These are phyloP conservation scores for Bruguiera hainesii DNA, from an alignment of 441 rosid genomes.

Conservation along the genomic window DNA sequence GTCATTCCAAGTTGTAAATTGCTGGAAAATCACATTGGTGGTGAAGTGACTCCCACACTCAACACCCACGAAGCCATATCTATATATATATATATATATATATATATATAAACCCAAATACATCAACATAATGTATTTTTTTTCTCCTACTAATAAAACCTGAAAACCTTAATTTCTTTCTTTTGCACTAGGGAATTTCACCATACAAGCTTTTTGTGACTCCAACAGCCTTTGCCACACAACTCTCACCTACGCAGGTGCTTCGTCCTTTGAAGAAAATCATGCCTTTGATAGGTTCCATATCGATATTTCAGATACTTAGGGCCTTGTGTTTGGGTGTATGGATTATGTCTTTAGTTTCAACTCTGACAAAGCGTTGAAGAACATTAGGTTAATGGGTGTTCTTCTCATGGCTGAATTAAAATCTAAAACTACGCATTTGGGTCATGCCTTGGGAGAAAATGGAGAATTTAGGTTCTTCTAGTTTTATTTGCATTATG, in stretches of 20 bases:
- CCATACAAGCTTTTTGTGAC: constrained; percentile 79
- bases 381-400: constrained; percentile 68
- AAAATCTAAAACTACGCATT: constrained; percentile 9
- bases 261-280: constrained; percentile 74
- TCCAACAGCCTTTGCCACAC: constrained; percentile 69
- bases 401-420: constrained; percentile 69
- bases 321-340: constrained; percentile 59
- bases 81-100: no score
- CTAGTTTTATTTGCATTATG: no score
- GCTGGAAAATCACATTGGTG: no score
- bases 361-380: constrained; percentile 57
- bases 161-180: no score
- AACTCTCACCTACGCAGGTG: constrained; percentile 70
- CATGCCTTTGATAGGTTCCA: constrained; percentile 60
- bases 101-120: no score
- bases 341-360: constrained; percentile 66
- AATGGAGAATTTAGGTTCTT: no score
- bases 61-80: no score
- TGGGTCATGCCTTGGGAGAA: no score
- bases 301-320: constrained; percentile 41
- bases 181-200: constrained; percentile 37
- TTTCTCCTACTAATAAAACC: no score
- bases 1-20: no score
- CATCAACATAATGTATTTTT: no score
- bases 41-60: no score